Base-by-base conservation (phyloP, 495 filamentous ascomycete genomes). In the Hapsidospora chrysogenum region DNA sequence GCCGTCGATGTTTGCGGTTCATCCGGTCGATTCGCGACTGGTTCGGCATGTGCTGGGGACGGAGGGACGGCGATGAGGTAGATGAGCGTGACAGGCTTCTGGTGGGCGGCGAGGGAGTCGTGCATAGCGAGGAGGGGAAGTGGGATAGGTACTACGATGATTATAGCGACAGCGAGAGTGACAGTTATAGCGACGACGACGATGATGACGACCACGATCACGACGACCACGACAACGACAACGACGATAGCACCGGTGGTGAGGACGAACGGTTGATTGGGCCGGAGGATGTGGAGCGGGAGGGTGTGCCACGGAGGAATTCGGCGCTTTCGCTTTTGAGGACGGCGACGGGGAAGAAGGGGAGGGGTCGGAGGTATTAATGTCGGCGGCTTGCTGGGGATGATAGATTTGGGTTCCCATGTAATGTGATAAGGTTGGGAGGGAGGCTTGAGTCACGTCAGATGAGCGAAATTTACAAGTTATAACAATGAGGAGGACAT, bases 241-340 rank as follows among this genome's bases (percentile, higher is more conserved):
- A n/a, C n/a, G n/a, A n/a, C n/a, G n/a, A n/a, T n/a, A n/a, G n/a
- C n/a, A n/a, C n/a, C n/a, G n/a, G n/a, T n/a, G n/a, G n/a, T n/a
- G n/a, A n/a, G n/a, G n/a, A n/a, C n/a, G n/a, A n/a, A n/a, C n/a
- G n/a, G n/a, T n/a, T n/a, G n/a, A n/a, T n/a, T n/a, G n/a, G n/a
- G n/a, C n/a, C n/a, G n/a, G n/a, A n/a, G n/a, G 3, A n/a, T n/a
- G n/a, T n/a, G n/a, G n/a, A n/a, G n/a, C n/a, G n/a, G n/a, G n/a
- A n/a, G n/a, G n/a, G n/a, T n/a, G n/a, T n/a, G n/a, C n/a, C n/a
- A n/a, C 64, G 62, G 16, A 53, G 49, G 1, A 57, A 68, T 31
- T 57, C 64, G 3, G 53, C 44, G 5, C 35, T 45, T 5, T 54
- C 61, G n/a, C 57, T 55, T 42, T 40, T 62, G 13, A 52, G 43